Conservation (phyloP, 1,139 yeast genomes). For the Candida gigantensis region DNA sequence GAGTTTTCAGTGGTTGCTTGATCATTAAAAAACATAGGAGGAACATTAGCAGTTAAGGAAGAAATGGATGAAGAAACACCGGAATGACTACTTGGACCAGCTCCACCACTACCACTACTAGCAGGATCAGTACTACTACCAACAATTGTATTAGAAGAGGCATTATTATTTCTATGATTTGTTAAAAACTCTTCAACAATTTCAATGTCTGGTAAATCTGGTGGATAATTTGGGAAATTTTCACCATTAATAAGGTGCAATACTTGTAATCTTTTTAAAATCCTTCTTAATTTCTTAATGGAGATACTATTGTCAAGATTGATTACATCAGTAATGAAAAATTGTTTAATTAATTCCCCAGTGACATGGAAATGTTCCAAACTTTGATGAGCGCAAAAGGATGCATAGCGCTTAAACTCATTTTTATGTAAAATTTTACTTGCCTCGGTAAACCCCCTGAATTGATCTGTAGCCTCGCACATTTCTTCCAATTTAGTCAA, state of each 20-base stretch:
- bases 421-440: slow-evolving; percentile 15
- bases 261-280: slow-evolving; percentile 35
- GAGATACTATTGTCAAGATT: slow-evolving; percentile 12
- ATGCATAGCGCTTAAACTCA: slow-evolving; percentile 17
- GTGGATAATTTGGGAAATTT: slow-evolving; percentile 6
- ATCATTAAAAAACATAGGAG: slow-evolving; percentile 7
- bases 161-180: not conserved
- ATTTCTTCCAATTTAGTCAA: slow-evolving; percentile 11
- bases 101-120: slow-evolving; percentile 9
- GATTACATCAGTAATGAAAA: slow-evolving; percentile 12
- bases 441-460: slow-evolving; percentile 14
- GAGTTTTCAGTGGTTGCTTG: not conserved
- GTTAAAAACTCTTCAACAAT: slow-evolving; percentile 13
- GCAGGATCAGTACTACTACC: slow-evolving; percentile 3
- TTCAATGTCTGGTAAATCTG: slow-evolving; percentile 11
- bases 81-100: slow-evolving; percentile 5
- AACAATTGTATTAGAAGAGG: not conserved
- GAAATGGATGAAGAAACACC: slow-evolving; percentile 10
- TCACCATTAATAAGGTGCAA: slow-evolving; percentile 20
- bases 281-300: slow-evolving; percentile 21
- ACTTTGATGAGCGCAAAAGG: slow-evolving; percentile 13
- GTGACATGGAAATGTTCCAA: slow-evolving; percentile 15
- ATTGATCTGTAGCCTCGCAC: slow-evolving; percentile 12
- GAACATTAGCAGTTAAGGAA: slow-evolving; percentile 7
- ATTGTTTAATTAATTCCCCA: slow-evolving; percentile 12